Percentiles rank a stretch among this genome's conserved stretches.
These are phyloP conservation scores for Escallonia rubra DNA, from an alignment of 129 eudicot species.

Conservation along the genomic window DNA sequence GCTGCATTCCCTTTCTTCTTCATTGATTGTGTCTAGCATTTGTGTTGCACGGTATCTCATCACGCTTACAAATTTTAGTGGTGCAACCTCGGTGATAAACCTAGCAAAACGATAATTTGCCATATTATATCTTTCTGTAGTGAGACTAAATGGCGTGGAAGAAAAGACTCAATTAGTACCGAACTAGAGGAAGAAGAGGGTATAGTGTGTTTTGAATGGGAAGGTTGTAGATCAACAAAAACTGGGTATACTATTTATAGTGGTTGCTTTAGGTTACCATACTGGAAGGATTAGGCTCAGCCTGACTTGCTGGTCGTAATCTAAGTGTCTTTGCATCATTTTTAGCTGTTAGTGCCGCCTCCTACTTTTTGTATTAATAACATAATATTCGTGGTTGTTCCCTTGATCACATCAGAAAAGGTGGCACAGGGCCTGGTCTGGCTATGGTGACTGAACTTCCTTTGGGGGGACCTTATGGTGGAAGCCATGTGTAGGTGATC, in stretches of 20 bases:
- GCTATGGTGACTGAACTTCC: background rate
- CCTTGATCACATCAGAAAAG: background rate
- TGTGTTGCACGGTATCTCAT: slow-evolving; percentile 37
- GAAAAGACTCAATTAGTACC: too few species aligned
- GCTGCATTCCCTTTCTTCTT: slow-evolving; percentile 44
- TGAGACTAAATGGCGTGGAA: background rate
- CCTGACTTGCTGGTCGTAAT: slow-evolving; percentile 18
- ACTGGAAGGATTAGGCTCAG: slow-evolving; percentile 18
- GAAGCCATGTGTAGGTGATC: slow-evolving; percentile 14
- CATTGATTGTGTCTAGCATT: slow-evolving; percentile 51
- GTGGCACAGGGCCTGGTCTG: too few species aligned
- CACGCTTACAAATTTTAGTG: slow-evolving; percentile 41
- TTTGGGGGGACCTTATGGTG: slow-evolving; percentile 9
- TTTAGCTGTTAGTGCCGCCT: slow-evolving; percentile 26
- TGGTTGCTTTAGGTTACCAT: slow-evolving; percentile 9
- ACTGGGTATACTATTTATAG: slow-evolving; percentile 28
- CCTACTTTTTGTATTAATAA: slow-evolving; percentile 28
- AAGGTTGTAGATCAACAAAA: slow-evolving; percentile 6
- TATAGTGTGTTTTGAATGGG: slow-evolving; percentile 4
- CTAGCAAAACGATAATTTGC: slow-evolving; percentile 50
- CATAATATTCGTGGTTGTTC: background rate
- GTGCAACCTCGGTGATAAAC: slow-evolving; percentile 54
- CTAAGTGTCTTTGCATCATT: slow-evolving; percentile 10
- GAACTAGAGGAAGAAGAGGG: too few species aligned
- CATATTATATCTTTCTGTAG: slow-evolving; percentile 20